Evolutionary conservation across 2,329 filamentous ascomycete genomes (phyloP).

Genomic region (Aspergillus sp.): DNA sequence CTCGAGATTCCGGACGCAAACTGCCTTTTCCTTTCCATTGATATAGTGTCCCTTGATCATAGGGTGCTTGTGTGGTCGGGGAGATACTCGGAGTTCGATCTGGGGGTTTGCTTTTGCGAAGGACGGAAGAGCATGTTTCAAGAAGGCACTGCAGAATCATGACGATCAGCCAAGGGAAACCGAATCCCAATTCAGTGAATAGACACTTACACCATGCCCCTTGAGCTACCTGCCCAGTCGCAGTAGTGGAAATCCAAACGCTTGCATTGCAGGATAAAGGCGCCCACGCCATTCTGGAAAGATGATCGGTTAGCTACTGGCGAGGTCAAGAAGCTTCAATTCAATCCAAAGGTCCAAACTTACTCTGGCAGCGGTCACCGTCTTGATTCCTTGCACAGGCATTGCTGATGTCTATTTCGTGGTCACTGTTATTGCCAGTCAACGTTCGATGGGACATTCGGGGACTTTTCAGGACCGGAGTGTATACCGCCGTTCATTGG

Average conservation of each 20-base stretch:
- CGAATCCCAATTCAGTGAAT: slow-evolving; percentile 1
- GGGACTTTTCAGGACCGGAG: slow-evolving; percentile 22
- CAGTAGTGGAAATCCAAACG: slow-evolving; percentile 95
- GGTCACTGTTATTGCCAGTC: slow-evolving; percentile 1
- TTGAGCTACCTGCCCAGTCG: slow-evolving; percentile 89
- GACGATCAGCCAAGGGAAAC: slow-evolving; percentile 1
- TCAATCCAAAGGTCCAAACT: slow-evolving; percentile 13
- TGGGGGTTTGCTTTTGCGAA: slow-evolving; percentile 81
- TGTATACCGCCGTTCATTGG: slow-evolving; percentile 19
- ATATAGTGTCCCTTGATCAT: slow-evolving; percentile 87
- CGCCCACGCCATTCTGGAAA: slow-evolving; percentile 83
- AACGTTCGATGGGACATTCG: slow-evolving; percentile 4
- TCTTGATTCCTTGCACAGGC: slow-evolving; percentile 46
- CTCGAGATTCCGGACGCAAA: slow-evolving; percentile 85
- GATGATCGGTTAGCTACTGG: slow-evolving; percentile 4
- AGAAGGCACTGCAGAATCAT: slow-evolving; percentile 60
- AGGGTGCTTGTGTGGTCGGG: slow-evolving; percentile 83
- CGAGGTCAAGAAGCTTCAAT: background rate
- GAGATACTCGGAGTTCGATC: slow-evolving; percentile 88
- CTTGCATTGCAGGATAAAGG: slow-evolving; percentile 97
- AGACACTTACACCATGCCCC: slow-evolving; percentile 77
- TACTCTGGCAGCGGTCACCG: slow-evolving; percentile 54
- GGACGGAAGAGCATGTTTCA: slow-evolving; percentile 67
- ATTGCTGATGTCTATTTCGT: slow-evolving; percentile 24
- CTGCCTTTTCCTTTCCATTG: slow-evolving; percentile 78